Conservation (phyloP, 2,329 filamentous ascomycete species). For the Aspergillus melleus region DNA sequence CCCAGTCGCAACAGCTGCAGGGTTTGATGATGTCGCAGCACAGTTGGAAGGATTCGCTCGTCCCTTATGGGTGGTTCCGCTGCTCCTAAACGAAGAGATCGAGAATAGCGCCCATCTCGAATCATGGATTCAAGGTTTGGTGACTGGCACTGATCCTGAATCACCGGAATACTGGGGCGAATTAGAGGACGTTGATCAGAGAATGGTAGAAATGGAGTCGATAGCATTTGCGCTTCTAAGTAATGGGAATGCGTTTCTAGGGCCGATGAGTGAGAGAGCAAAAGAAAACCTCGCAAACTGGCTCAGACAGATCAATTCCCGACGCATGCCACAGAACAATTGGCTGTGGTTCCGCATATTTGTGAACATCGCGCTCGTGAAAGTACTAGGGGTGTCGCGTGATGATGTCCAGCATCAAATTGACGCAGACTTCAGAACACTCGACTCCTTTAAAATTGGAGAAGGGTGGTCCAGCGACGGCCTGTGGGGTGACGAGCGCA, state of each 20-base stretch:
- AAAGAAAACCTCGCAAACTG: conserved; percentile 40
- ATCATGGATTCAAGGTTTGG: conserved; percentile 6
- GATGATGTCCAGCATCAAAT: conserved; percentile 40
- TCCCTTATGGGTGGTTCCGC: conserved; percentile 26
- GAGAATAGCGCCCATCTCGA: background rate
- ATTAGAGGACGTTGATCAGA: conserved; percentile 49
- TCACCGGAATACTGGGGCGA: conserved; percentile 50
- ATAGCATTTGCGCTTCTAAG: conserved; percentile 51
- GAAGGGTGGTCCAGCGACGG: conserved; percentile 54
- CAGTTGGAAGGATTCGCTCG: conserved; percentile 49
- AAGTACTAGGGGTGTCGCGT: conserved; percentile 40
- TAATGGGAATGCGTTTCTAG: conserved; percentile 42
- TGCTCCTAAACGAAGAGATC: conserved; percentile 10
- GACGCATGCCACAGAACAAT: conserved; percentile 50
- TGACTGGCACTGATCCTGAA: conserved; percentile 22
- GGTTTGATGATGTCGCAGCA: conserved; percentile 48
- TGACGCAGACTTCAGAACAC: conserved; percentile 42
- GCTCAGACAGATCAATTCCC: conserved; percentile 46
- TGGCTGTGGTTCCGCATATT: conserved; percentile 58
- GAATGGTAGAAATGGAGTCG: conserved; percentile 58
- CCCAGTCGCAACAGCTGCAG: conserved; percentile 39
- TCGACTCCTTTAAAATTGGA: conserved; percentile 48
- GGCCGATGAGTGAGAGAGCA: background rate
- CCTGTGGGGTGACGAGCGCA: conserved; percentile 33
- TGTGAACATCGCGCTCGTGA: conserved; percentile 49